These are phyloP conservation scores for Pulveroboletus sp. DNA, from an alignment of 768 basidiomycete species.

Conservation along the genomic window DNA sequence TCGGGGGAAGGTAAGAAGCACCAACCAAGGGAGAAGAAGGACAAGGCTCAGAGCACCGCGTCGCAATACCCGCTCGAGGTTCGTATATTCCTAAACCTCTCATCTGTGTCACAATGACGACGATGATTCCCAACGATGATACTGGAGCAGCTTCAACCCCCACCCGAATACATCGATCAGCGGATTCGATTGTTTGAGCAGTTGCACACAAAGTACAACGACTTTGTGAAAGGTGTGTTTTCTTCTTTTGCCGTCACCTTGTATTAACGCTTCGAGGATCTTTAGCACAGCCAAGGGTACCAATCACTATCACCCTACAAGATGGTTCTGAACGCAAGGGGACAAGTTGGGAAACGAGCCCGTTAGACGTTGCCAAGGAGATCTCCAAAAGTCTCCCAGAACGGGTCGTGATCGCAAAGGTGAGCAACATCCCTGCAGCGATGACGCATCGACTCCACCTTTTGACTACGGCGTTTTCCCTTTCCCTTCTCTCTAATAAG, in stretches of 20 bases:
- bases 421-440: conserved; percentile 23
- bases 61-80: conserved; percentile 66
- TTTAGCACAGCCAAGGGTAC: conserved; percentile 69
- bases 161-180: conserved; percentile 82
- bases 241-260: not conserved
- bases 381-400: conserved; percentile 86
- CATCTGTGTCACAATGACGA: not conserved
- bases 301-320: conserved; percentile 78
- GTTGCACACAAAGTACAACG: conserved; percentile 79
- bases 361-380: conserved; percentile 85
- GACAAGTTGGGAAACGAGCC: conserved; percentile 91
- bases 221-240: conserved; percentile 65
- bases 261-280: not conserved
- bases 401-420: conserved; percentile 90
- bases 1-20: conserved; percentile 34
- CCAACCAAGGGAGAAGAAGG: conserved; percentile 42
- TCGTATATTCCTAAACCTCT: not conserved
- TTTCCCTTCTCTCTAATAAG: conserved; percentile 20
- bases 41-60: conserved; percentile 26
- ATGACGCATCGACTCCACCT: not conserved
- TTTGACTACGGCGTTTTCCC: not conserved
- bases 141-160: conserved; percentile 52
- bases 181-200: conserved; percentile 87
- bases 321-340: conserved; percentile 83
- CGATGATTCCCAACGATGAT: not conserved